A percentile compares a stretch with the other conserved stretches of the same genome.
These are phyloP conservation scores for Suillus hirtellus DNA, from an alignment of 768 basidiomycete genomes.

Conservation along the genomic window DNA sequence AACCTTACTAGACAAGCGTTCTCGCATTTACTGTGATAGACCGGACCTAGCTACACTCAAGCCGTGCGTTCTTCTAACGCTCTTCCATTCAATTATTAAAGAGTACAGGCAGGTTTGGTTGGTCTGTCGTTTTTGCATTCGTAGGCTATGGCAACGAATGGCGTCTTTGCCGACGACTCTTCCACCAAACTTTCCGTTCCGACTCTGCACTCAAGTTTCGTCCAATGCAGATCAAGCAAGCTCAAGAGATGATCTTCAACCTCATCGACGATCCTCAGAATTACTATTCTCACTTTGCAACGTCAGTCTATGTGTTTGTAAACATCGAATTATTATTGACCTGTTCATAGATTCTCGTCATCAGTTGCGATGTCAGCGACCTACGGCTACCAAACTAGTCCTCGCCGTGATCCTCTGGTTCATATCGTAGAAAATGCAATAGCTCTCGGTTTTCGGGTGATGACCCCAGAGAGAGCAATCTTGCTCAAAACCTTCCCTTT, in stretches of 20 bases:
- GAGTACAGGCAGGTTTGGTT: constrained; percentile 6
- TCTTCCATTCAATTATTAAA: neutral
- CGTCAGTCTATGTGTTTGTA: constrained; percentile 11
- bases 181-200: constrained; percentile 40
- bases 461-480: constrained; percentile 8
- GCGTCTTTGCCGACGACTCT: constrained; percentile 35
- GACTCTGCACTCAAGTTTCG: constrained; percentile 27
- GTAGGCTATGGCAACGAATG: constrained; percentile 7
- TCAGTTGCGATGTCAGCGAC: constrained; percentile 6
- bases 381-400: constrained; percentile 4
- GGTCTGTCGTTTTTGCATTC: constrained; percentile 2
- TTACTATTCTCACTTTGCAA: constrained; percentile 26
- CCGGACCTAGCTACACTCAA: constrained; percentile 1
- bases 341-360: constrained; percentile 16
- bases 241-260: constrained; percentile 26
- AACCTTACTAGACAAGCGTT: constrained; percentile 10
- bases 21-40: constrained; percentile 12
- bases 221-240: constrained; percentile 26
- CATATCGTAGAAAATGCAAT: neutral
- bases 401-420: constrained; percentile 9
- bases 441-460: neutral
- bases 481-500: constrained; percentile 2
- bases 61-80: neutral
- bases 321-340: neutral
- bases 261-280: constrained; percentile 30